phyloP scores from a whole-genome alignment of 1,139 yeast species.

The Diutina ranongensis region DNA sequence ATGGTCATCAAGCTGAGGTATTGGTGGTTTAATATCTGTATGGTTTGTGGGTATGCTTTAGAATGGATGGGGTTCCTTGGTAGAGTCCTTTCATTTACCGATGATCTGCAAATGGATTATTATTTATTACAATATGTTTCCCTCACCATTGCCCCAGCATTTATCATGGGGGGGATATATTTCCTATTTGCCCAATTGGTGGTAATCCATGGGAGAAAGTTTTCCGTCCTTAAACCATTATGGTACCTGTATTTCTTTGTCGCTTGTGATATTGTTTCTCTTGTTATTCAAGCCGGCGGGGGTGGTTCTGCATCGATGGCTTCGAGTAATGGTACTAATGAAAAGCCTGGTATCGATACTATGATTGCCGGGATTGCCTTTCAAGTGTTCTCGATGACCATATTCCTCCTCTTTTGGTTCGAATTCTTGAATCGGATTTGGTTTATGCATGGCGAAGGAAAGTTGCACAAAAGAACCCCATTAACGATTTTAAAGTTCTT shows the following conservation, averaged over 20 bases:
- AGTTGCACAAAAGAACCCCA: slow-evolving; percentile 17
- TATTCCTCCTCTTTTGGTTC: slow-evolving; percentile 48
- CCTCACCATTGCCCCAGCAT: slow-evolving; percentile 64
- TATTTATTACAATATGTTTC: slow-evolving; percentile 59
- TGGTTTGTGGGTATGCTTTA: slow-evolving; percentile 46
- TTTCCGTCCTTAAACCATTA: slow-evolving; percentile 60
- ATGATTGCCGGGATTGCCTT: slow-evolving; percentile 77
- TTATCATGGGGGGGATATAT: slow-evolving; percentile 82
- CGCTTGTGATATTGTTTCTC: slow-evolving; percentile 53
- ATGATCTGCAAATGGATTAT: slow-evolving; percentile 26
- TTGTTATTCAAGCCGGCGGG: slow-evolving; percentile 72
- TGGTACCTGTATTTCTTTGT: slow-evolving; percentile 63
- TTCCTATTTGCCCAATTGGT: slow-evolving; percentile 64
- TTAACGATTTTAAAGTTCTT: slow-evolving; percentile 21
- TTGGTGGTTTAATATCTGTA: slow-evolving; percentile 64
- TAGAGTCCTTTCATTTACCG: slow-evolving; percentile 34
- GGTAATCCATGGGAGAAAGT: slow-evolving; percentile 54
- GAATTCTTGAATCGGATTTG: slow-evolving; percentile 39
- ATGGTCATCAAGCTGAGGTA: slow-evolving; percentile 35
- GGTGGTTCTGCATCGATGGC: slow-evolving; percentile 64
- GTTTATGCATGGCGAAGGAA: slow-evolving; percentile 17
- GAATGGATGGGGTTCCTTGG: slow-evolving; percentile 69
- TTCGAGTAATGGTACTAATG: slow-evolving; percentile 44
- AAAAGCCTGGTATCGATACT: slow-evolving; percentile 51
- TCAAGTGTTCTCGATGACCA: slow-evolving; percentile 65